These are phyloP conservation scores for Papiliotrema flavescens DNA, from an alignment of 1,284 basidiomycete species.

Conservation along the genomic window DNA sequence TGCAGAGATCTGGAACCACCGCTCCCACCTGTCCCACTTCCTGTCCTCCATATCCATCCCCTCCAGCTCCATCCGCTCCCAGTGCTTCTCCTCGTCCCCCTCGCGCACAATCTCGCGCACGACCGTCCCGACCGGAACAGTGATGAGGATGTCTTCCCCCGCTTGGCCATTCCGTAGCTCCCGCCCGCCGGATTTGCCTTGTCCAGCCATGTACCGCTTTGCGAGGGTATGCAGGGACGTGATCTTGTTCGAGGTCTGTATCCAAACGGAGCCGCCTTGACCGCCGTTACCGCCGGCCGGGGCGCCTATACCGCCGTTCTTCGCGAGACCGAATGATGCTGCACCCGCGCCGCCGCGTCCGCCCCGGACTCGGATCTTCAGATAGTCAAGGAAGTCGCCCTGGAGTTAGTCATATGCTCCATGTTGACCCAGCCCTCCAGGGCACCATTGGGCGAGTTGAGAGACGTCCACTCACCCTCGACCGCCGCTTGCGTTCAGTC, in stretches of 20 bases:
- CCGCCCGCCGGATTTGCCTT: conserved; percentile 71
- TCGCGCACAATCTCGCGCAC: conserved; percentile 64
- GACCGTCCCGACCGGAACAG: conserved; percentile 83
- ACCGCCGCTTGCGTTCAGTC: neutral
- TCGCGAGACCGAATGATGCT: conserved; percentile 76
- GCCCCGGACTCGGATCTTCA: conserved; percentile 34
- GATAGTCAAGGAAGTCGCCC: conserved; percentile 1
- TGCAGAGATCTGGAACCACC: conserved; percentile 10
- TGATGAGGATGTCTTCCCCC: conserved; percentile 67
- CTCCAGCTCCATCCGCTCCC: conserved; percentile 53
- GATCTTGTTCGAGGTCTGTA: conserved; percentile 68
- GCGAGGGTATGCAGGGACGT: conserved; percentile 72
- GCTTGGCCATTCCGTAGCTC: conserved; percentile 77
- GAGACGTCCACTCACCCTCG: neutral
- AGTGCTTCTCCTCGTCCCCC: conserved; percentile 10
- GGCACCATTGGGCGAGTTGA: neutral
- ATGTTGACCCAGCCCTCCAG: neutral
- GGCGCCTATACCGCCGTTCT: conserved; percentile 71
- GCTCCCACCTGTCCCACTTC: conserved; percentile 57
- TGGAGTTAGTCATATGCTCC: neutral
- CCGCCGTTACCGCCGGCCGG: conserved; percentile 89
- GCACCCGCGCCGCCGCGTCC: conserved; percentile 80
- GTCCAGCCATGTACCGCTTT: conserved; percentile 62
- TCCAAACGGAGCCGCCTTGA: conserved; percentile 77
- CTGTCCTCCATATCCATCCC: conserved; percentile 34